A percentile compares a stretch with the other conserved stretches of the same genome.
phyloP scores from a whole-genome alignment of 2,329 filamentous ascomycete genomes.

The Colletotrichum karsti region DNA sequence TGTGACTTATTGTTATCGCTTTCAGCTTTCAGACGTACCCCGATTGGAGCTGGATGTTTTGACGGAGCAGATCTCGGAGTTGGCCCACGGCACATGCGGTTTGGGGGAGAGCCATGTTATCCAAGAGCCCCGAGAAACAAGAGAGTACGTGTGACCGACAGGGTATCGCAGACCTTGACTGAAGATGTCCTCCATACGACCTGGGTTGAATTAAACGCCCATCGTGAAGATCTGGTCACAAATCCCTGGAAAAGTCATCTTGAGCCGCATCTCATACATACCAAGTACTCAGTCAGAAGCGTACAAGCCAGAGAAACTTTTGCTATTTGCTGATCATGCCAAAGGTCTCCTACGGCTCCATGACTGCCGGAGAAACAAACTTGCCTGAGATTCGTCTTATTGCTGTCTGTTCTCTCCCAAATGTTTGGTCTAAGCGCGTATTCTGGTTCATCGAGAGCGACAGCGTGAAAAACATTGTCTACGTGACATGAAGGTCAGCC shows the following conservation, averaged over 20 bases:
- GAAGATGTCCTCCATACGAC: background rate
- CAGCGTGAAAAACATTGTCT: constrained; percentile 66
- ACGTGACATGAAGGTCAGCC: constrained; percentile 59
- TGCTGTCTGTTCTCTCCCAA: constrained; percentile 56
- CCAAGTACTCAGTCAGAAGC: constrained; percentile 19
- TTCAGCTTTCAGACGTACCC: constrained; percentile 51
- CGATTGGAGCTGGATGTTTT: constrained; percentile 29
- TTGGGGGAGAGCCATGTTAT: background rate
- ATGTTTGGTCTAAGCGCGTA: constrained; percentile 61
- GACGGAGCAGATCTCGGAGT: background rate
- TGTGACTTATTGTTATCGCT: constrained; percentile 34
- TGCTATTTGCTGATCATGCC: constrained; percentile 57
- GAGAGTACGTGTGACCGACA: background rate
- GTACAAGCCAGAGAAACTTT: constrained; percentile 48
- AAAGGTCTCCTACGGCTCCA: constrained; percentile 75
- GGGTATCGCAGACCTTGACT: background rate
- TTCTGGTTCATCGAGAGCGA: constrained; percentile 65
- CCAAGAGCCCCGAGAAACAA: background rate
- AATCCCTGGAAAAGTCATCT: constrained; percentile 51
- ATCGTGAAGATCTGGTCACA: constrained; percentile 62
- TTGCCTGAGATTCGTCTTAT: constrained; percentile 54
- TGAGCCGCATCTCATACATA: background rate
- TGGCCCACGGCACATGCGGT: background rate
- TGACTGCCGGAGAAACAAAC: constrained; percentile 77
- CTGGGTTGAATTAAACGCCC: constrained; percentile 56